These are phyloP conservation scores for California macrophylla DNA, from an alignment of 441 rosid species.

Conservation along the genomic window DNA sequence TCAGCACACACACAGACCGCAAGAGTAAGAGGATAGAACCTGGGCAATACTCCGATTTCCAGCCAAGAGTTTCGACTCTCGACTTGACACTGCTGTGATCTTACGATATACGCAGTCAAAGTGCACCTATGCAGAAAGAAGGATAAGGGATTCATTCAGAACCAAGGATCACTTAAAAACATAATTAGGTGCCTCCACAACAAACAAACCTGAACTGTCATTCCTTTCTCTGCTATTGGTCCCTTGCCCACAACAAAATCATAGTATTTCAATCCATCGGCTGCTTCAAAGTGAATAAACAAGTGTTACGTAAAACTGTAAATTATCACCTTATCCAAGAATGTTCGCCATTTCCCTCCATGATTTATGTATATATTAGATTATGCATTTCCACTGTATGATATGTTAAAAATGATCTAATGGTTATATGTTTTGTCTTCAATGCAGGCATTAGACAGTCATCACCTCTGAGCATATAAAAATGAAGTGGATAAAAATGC, in stretches of 20 bases:
- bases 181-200: neutral
- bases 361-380: neutral
- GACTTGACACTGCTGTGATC: conserved; percentile 70
- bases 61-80: conserved; percentile 86
- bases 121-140: conserved; percentile 47
- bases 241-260: conserved; percentile 82
- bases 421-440: neutral
- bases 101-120: conserved; percentile 74
- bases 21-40: conserved; percentile 29
- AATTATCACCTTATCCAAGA: neutral
- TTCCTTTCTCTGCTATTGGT: conserved; percentile 58
- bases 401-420: neutral
- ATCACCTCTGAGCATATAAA: neutral
- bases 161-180: neutral
- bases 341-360: neutral
- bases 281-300: conserved; percentile 27
- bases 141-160: neutral
- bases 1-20: neutral
- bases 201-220: conserved; percentile 60
- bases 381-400: neutral
- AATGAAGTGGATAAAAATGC: neutral
- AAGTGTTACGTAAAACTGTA: neutral
- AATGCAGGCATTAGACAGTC: neutral
- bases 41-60: conserved; percentile 82
- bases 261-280: conserved; percentile 75